phyloP scores from a whole-genome alignment of 2,329 filamentous ascomycete species.

The Xylaria sp. region DNA sequence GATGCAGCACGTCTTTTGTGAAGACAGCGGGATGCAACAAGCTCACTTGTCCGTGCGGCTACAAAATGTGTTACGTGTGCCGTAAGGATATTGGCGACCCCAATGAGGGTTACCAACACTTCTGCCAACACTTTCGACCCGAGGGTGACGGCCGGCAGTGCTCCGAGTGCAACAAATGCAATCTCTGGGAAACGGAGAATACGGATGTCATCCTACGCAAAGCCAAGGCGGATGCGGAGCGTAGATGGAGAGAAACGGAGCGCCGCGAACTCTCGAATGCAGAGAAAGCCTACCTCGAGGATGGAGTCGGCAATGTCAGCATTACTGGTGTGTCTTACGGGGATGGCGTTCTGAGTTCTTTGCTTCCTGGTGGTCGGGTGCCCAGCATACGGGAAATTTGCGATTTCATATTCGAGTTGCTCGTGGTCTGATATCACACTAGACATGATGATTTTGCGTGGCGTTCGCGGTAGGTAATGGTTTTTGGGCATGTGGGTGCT shows the following conservation, averaged over 20 bases:
- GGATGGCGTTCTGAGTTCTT: constrained; percentile 14
- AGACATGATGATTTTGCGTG: constrained; percentile 3
- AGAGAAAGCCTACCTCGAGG: constrained; percentile 54
- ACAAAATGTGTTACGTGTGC: constrained; percentile 97
- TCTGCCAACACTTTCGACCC: constrained; percentile 90
- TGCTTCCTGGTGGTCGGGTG: constrained; percentile 22
- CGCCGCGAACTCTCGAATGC: constrained; percentile 49
- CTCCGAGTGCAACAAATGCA: constrained; percentile 72
- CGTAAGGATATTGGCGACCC: constrained; percentile 62
- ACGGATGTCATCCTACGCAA: constrained; percentile 61
- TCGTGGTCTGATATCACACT: constrained; percentile 26
- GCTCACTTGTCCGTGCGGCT: constrained; percentile 89
- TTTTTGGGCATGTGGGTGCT: background rate
- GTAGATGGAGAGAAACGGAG: constrained; percentile 63
- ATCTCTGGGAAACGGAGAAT: constrained; percentile 72
- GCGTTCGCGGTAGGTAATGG: constrained; percentile 4
- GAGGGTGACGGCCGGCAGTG: constrained; percentile 68
- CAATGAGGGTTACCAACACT: constrained; percentile 80
- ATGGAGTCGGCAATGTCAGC: constrained; percentile 36
- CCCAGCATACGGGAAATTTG: constrained; percentile 30
- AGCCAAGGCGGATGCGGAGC: constrained; percentile 67
- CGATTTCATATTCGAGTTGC: constrained; percentile 29
- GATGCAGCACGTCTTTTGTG: constrained; percentile 86
- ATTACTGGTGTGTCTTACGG: background rate
- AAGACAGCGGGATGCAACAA: constrained; percentile 96